Evolutionary conservation across 257 asterid genomes (phyloP).

Genomic region (Nicotiana obtusifolia): DNA sequence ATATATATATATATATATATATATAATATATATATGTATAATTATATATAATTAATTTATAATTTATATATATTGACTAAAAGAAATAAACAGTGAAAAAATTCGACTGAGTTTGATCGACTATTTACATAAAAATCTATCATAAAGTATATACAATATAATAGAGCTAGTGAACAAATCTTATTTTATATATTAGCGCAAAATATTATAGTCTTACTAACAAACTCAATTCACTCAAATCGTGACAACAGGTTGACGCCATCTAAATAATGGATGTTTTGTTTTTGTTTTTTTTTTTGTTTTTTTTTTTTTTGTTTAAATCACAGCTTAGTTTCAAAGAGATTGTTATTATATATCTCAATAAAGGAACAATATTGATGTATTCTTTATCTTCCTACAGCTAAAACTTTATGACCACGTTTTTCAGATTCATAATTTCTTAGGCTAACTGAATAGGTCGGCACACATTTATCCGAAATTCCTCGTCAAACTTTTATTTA

Average conservation of each 20-base stretch:
- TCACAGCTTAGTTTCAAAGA: background rate
- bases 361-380: background rate
- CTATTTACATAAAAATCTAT: too few species aligned
- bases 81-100: too few species aligned
- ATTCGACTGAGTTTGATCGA: too few species aligned
- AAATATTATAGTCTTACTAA: too few species aligned
- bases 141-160: too few species aligned
- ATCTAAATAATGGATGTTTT: background rate
- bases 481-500: background rate
- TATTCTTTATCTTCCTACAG: background rate
- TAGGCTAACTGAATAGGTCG: background rate
- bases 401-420: background rate
- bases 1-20: too few species aligned
- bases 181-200: too few species aligned
- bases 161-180: too few species aligned
- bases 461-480: background rate
- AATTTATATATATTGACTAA: too few species aligned
- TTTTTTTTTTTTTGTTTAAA: background rate
- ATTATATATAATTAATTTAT: too few species aligned
- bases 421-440: background rate
- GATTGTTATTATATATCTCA: background rate
- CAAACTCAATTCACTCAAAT: background rate
- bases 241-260: background rate
- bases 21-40: too few species aligned
- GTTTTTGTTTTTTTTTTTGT: too few species aligned